A percentile compares a stretch with the other conserved stretches of the same genome.
These are phyloP conservation scores for Arxiozyma telluris DNA, from an alignment of 1,139 yeast species.

Conservation along the genomic window DNA sequence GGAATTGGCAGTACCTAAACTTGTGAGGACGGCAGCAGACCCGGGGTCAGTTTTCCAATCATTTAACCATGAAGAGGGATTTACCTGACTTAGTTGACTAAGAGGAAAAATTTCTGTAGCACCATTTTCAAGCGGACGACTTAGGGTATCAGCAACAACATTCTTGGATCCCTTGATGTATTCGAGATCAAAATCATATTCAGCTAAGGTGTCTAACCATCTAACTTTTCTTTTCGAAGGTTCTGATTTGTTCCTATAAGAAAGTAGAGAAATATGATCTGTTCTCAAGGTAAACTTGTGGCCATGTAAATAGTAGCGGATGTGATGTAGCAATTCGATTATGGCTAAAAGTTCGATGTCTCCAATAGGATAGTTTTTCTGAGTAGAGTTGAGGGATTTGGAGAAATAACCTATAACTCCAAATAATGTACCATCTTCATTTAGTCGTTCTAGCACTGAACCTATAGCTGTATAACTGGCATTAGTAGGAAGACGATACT, in stretches of 20 bases:
- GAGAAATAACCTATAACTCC: too few relatives aligned
- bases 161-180: constrained; percentile 8
- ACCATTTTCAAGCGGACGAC: constrained; percentile 1
- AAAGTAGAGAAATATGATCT: constrained; percentile 10
- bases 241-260: constrained; percentile 7
- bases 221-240: constrained; percentile 8
- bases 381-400: too few relatives aligned
- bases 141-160: constrained; percentile 12
- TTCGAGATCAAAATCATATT: constrained; percentile 9
- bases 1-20: too few relatives aligned
- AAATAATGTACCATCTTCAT: too few relatives aligned
- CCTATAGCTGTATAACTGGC: too few relatives aligned
- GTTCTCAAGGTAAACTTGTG: constrained; percentile 9
- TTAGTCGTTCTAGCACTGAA: too few relatives aligned
- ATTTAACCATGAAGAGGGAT: too few relatives aligned
- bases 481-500: too few relatives aligned
- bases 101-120: neutral
- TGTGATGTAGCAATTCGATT: constrained; percentile 10
- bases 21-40: too few relatives aligned
- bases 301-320: constrained; percentile 10
- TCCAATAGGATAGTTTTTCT: too few relatives aligned
- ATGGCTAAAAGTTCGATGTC: too few relatives aligned
- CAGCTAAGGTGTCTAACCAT: constrained; percentile 11
- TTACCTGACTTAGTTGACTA: too few relatives aligned
- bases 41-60: neutral